Evolutionary conservation across 129 eudicot species (phyloP).

Genomic region (Solidago caesia): DNA sequence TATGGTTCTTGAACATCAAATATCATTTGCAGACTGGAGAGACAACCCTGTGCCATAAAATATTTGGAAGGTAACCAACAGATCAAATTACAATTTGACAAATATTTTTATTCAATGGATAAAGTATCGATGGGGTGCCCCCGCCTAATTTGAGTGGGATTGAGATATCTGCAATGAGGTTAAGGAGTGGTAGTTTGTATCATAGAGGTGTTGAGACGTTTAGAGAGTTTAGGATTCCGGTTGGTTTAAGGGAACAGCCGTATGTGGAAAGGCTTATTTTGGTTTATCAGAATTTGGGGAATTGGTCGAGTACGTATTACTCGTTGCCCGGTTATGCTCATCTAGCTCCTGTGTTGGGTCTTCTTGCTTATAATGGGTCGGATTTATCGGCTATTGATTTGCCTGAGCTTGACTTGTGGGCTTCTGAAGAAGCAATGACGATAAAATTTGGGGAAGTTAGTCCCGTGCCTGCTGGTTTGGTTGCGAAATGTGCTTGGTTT

Average conservation of each 20-base stretch:
- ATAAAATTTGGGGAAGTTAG: constrained; percentile 47
- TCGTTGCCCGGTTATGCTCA: constrained; percentile 54
- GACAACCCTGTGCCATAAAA: too few species aligned
- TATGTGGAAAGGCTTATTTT: constrained; percentile 72
- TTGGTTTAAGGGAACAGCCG: constrained; percentile 54
- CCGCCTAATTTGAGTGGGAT: constrained; percentile 72
- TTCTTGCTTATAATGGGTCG: constrained; percentile 77
- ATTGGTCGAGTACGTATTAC: constrained; percentile 59
- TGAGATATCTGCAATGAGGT: constrained; percentile 62
- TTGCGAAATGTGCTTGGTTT: constrained; percentile 60
- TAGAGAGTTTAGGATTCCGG: constrained; percentile 61
- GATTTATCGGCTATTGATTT: constrained; percentile 52
- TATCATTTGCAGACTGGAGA: too few species aligned
- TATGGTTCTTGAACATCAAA: too few species aligned
- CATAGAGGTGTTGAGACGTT: constrained; percentile 45
- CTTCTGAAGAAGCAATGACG: constrained; percentile 47
- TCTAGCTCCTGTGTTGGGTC: constrained; percentile 76
- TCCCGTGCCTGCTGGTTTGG: constrained; percentile 39
- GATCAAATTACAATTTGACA: too few species aligned
- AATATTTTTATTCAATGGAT: too few species aligned
- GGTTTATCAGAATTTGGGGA: constrained; percentile 75
- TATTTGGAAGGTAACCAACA: too few species aligned
- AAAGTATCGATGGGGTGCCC: constrained; percentile 56
- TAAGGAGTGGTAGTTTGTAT: constrained; percentile 69
- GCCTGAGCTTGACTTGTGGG: constrained; percentile 52